phyloP scores from a whole-genome alignment of 129 eudicot species.

The Flaveria sonorensis region DNA sequence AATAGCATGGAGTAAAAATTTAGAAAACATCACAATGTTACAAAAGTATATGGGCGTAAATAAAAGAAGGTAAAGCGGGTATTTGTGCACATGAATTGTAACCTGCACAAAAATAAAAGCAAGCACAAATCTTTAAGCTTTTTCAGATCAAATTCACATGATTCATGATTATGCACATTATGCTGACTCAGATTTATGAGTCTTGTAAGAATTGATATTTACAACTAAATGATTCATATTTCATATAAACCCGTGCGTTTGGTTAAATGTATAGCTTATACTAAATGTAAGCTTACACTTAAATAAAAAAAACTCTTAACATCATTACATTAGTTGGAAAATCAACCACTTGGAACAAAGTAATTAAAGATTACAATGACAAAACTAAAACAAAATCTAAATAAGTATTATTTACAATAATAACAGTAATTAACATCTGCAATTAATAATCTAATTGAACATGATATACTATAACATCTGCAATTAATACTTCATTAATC shows the following conservation, averaged over 20 bases:
- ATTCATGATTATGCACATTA: background rate
- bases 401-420: no score
- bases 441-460: background rate
- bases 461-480: background rate
- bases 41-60: constrained; percentile 6
- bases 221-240: background rate
- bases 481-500: background rate
- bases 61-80: background rate
- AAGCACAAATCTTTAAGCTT: background rate
- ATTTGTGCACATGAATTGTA: background rate
- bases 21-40: background rate
- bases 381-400: no score
- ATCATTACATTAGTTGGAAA: background rate
- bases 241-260: background rate
- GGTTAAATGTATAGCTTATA: background rate
- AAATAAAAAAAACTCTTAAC: background rate
- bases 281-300: background rate
- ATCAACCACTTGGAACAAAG: background rate
- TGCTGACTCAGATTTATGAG: background rate
- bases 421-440: no score
- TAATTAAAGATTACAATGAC: background rate
- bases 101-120: background rate
- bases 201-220: background rate
- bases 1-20: background rate
- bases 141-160: background rate